These are phyloP conservation scores for Aphanocladium album DNA, from an alignment of 2,329 filamentous ascomycete genomes.

Conservation along the genomic window DNA sequence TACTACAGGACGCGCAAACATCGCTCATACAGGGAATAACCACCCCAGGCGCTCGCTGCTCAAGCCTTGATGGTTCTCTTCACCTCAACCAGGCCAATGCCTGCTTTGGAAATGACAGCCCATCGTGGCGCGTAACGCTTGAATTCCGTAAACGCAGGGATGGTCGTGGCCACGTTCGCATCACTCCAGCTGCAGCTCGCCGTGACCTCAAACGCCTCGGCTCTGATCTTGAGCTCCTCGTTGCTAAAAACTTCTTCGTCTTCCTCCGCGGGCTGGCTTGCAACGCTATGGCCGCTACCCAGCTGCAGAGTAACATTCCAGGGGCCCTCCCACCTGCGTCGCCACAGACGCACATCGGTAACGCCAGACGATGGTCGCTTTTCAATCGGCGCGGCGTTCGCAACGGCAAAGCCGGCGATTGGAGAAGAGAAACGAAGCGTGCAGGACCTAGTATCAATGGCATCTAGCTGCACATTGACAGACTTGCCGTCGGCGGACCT, in stretches of 20 bases:
- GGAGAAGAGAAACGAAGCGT: constrained; percentile 66
- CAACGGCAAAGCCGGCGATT: constrained; percentile 59
- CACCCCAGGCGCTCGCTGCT: constrained; percentile 13
- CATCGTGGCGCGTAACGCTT: constrained; percentile 72
- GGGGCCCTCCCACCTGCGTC: constrained; percentile 67
- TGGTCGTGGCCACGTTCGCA: constrained; percentile 62
- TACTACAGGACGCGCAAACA: not conserved
- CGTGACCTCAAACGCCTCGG: constrained; percentile 49
- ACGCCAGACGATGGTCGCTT: constrained; percentile 59
- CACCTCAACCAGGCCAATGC: constrained; percentile 77
- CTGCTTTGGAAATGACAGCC: constrained; percentile 70
- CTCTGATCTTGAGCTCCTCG: constrained; percentile 10
- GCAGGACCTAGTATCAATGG: constrained; percentile 73
- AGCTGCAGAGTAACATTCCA: constrained; percentile 58
- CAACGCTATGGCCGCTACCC: constrained; percentile 13
- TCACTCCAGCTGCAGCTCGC: constrained; percentile 87
- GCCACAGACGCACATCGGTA: constrained; percentile 71
- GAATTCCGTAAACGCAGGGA: constrained; percentile 81
- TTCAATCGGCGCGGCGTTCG: constrained; percentile 54
- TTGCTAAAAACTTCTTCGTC: not conserved
- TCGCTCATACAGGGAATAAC: not conserved
- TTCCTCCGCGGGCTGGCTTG: not conserved
- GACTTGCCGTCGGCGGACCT: constrained; percentile 34
- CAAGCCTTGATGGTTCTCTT: constrained; percentile 61
- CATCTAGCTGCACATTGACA: constrained; percentile 62